Evolutionary conservation across 192 early-diverging fungal genomes (phyloP).

Genomic region (Diversispora eburnea): DNA sequence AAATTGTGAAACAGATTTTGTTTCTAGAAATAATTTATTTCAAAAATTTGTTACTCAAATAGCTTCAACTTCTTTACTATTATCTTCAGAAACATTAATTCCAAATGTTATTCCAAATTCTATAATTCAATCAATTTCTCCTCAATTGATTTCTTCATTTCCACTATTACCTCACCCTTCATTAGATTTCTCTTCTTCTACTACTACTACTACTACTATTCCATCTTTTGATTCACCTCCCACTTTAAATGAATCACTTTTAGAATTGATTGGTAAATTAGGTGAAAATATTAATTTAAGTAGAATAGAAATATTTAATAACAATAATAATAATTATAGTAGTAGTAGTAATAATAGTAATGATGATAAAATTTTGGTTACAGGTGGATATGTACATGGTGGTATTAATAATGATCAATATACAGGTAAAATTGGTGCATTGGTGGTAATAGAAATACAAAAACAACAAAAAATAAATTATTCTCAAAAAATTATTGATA

Average conservation of each 20-base stretch:
- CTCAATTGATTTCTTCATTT: constrained; percentile 39
- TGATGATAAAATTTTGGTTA: constrained; percentile 27
- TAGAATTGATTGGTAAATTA: constrained; percentile 76
- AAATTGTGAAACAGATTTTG: constrained; percentile 97
- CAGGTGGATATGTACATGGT: constrained; percentile 73
- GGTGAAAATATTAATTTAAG: constrained; percentile 89
- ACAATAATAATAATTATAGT: constrained; percentile 32
- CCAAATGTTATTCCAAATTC: constrained; percentile 14
- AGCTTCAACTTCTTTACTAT: constrained; percentile 51
- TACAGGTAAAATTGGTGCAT: constrained; percentile 75
- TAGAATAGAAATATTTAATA: constrained; percentile 41
- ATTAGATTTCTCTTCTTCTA: too few species aligned
- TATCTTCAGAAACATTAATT: constrained; percentile 31
- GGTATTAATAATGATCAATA: constrained; percentile 40
- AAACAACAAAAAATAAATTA: constrained; percentile 33
- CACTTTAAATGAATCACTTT: constrained; percentile 62
- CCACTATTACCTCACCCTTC: constrained; percentile 55
- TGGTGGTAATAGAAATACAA: constrained; percentile 61
- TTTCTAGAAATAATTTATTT: constrained; percentile 79
- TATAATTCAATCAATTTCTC: constrained; percentile 38
- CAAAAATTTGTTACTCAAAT: constrained; percentile 63
- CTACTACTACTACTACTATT: constrained; percentile 14
- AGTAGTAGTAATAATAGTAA: constrained; percentile 31
- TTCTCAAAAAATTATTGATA: constrained; percentile 23
- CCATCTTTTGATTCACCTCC: constrained; percentile 32